Evolutionary conservation across 306 rosid genomes (phyloP), one percentile per base, ranked within the genome.

Genomic region (Malus sieversii): DNA sequence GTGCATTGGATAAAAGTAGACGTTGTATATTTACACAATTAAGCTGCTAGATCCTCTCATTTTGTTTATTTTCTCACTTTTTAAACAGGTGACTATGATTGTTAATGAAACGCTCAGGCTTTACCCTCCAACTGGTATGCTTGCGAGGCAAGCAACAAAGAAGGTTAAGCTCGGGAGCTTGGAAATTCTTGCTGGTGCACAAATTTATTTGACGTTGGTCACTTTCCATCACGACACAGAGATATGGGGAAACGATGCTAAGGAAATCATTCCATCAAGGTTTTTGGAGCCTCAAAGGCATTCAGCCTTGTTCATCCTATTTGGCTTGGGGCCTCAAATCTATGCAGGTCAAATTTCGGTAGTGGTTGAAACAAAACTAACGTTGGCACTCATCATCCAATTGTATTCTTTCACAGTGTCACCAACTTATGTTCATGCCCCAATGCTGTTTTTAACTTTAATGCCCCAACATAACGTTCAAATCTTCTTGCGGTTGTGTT

Each of bases 191-290:
- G 83, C 85, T 1, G 76, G 83, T 62, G 82, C 93, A 23, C 87
- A 90, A 61, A 84, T 92, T 25, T 77, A 48, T 75, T 25, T 90
- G 87, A 87, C 92, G 52, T 35, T 90, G 72, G 70, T 77, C 33
- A 86, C 84, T 51, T 79, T 83, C 40, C 96, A 88, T 74, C 93
- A 88, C 22, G 91, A 88, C 78, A 72, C 1, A 20, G 84, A 79
- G 61, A 68, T 92, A 4, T 90, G 97, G 94, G 94, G 96, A 57
- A 89, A 90, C 81, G 94, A 92, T 82, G 84, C 88, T 38, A 65
- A 82, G 7, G 27, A 80, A 51, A 88, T 92, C 80, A 88, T 85
- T 79, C 97, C 92, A 19, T 23, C 11, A 55, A 85, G 95, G 74
- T 90, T 90, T 61, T 48, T 72, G 0, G 84, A 90, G 84, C 86